Evolutionary conservation across 2,329 filamentous ascomycete genomes (phyloP), one percentile per base, ranked within the genome.

Genomic region (Aspergillus thermomutatus): DNA sequence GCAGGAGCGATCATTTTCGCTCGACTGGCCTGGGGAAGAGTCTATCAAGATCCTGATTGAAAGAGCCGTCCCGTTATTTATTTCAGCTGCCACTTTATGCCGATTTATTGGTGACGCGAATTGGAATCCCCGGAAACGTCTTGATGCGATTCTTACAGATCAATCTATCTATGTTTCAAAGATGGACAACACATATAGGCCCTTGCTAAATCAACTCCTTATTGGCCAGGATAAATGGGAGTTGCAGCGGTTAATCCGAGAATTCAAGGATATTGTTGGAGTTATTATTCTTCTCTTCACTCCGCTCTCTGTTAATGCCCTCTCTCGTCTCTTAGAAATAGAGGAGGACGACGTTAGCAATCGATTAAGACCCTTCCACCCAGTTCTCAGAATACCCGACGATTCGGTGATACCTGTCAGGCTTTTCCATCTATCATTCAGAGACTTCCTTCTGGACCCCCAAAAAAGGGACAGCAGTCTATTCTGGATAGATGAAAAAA

Each of bases 391-490:
- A 17, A 51, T 68, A 3, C 64, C 65, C 0, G 26, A 52, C 4
- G 37, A 64, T 27, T 48, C 9, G 27, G 28, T 62, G 53, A 19
- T 21, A 4, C 60, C 64, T 40, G 47, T 66, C 7, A 46, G 61
- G 10, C 58, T 67, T n/a, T 55, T 69, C 9, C 67, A 70, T 55
- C 58, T 64, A 54, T 72, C 66, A 52, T 72, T 72, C 50, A 63
- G 64, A 19, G 67, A 74, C 47, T 72, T 70, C 50, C 56, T 19
- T 40, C 50, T 10, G n/a, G 57, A 34, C 68, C 60, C 60, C 48
- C n/a, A n/a, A n/a, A n/a, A n/a, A n/a, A n/a, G 28, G 6, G 11
- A 34, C 11, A 34, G 28, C 11, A 11, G 28, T 34, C 28, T 34
- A 34, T 34, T 34, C 11, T 34, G 28, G 28, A 34, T 34, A 34